Base-by-base conservation (phyloP, 139 green algal species). In the Raphidocelis subcapitata region DNA sequence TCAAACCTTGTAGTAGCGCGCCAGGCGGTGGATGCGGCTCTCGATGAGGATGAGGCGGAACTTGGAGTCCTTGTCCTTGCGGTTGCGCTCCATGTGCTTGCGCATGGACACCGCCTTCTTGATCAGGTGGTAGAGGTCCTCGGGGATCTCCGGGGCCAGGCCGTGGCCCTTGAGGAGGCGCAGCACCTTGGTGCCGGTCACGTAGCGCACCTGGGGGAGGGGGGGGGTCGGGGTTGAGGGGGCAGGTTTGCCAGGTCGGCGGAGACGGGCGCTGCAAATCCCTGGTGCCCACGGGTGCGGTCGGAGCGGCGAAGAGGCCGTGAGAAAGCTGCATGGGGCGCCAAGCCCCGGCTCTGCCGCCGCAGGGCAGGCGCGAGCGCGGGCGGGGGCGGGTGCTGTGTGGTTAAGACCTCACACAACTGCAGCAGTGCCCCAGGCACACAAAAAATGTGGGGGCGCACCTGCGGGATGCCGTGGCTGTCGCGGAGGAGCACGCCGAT, bases 91-190 rank as follows among this genome's bases (percentile, higher is more conserved):
- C 85, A 99, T 75, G 79, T 99, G 96, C 95, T 99, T 98, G 74
- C 95, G 88, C 81, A 99, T 95, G 71, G 88, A 88, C 70, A 98
- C 92, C 63, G 87, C 87, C 91, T 99, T 99, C 90, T 99, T 99
- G 90, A 99, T 99, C 46, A 99, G 74, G 88, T 92, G 89, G 88
- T 99, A 99, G 70, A 99, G 86, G 83, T 99, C 96, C 88, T 98
- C 96, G 20, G 96, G 96, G 66, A 99, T 92, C 81, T 98, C 95
- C 37, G 96, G 94, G 21, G 89, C 96, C 56, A 99, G 86, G 54
- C 96, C 84, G 29, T 66, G 72, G 54, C 76, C 90, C 89, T 97
- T 98, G n/a, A 99, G 86, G 84, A 99, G 98, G 67, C 95, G 89
- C 76, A 99, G 90, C 35, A 99, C 88, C 87, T 99, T 98, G 87